phyloP scores from a whole-genome alignment of 78 protist species.

The Corallochytrium limacisporum region DNA sequence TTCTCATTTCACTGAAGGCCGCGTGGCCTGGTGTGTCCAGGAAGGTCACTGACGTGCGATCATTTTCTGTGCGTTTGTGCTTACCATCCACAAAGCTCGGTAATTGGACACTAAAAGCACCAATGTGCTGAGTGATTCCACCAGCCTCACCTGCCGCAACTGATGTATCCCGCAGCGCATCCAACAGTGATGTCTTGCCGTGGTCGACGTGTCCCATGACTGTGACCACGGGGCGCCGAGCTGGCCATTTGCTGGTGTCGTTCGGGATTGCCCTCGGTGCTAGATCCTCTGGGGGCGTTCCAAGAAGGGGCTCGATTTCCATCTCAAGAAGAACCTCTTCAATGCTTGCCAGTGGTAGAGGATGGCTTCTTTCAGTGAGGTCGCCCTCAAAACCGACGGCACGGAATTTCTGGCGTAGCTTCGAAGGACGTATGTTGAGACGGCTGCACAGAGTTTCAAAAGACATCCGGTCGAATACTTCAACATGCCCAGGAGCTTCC shows the following conservation, averaged over 20 bases:
- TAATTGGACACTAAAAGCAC: constrained; percentile 13
- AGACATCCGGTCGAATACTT: too few relatives aligned
- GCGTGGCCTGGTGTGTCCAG: constrained; percentile 91
- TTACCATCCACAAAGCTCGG: neutral
- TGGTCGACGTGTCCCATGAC: constrained; percentile 93
- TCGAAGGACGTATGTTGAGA: too few relatives aligned
- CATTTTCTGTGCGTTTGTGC: neutral
- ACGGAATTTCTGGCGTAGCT: too few relatives aligned
- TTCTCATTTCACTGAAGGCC: constrained; percentile 69
- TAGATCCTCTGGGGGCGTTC: too few relatives aligned
- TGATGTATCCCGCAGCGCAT: constrained; percentile 40
- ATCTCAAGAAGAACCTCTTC: too few relatives aligned
- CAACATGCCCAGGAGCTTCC: too few relatives aligned
- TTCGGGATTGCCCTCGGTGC: too few relatives aligned
- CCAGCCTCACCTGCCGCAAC: constrained; percentile 81
- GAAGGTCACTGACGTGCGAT: constrained; percentile 37
- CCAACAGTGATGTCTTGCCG: constrained; percentile 84
- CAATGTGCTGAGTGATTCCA: constrained; percentile 87
- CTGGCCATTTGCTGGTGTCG: neutral
- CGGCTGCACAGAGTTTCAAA: too few relatives aligned
- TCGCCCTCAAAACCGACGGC: too few relatives aligned
- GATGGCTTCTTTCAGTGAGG: too few relatives aligned
- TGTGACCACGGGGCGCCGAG: constrained; percentile 75
- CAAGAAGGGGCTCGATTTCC: too few relatives aligned
- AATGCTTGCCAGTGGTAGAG: too few relatives aligned